Conservation (phyloP, 2,329 filamentous ascomycete species). For the Fusarium sp. region DNA sequence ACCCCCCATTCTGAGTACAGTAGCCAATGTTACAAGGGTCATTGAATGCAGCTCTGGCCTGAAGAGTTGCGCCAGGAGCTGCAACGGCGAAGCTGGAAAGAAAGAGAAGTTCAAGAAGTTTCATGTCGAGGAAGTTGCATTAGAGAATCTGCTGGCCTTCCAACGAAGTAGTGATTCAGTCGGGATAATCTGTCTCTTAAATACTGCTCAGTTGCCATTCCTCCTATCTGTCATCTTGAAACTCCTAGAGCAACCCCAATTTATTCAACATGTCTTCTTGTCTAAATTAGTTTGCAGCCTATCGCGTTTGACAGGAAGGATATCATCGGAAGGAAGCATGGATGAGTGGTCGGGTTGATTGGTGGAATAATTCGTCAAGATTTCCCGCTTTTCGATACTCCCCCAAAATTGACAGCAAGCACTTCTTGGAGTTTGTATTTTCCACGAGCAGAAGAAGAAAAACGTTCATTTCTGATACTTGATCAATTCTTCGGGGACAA, state of each 20-base stretch:
- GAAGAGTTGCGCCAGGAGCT: slow-evolving; percentile 12
- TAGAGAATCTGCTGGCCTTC: accelerated
- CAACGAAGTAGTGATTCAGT: not conserved
- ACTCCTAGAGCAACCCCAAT: not conserved
- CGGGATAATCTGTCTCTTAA: not conserved
- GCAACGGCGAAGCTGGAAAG: slow-evolving; percentile 14
- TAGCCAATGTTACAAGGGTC: slow-evolving; percentile 37
- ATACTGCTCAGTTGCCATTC: not conserved
- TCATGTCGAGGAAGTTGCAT: not conserved
- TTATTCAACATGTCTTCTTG: not conserved
- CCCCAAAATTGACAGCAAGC: slow-evolving; percentile 2
- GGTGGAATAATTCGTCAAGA: not conserved
- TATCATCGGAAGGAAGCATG: not conserved
- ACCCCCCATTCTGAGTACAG: slow-evolving; percentile 45
- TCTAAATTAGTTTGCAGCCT: not conserved
- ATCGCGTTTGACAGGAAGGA: too few species aligned
- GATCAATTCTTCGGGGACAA: not conserved
- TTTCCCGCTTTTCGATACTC: not conserved
- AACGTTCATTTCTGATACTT: not conserved
- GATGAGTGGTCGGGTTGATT: not conserved
- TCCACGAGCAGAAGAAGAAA: not conserved
- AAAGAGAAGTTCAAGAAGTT: not conserved
- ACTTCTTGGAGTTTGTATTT: not conserved
- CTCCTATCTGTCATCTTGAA: accelerated
- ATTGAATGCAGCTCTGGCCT: slow-evolving; percentile 24